Evolutionary conservation across 768 basidiomycete species (phyloP).

Genomic region (Naematelia aurantialba): DNA sequence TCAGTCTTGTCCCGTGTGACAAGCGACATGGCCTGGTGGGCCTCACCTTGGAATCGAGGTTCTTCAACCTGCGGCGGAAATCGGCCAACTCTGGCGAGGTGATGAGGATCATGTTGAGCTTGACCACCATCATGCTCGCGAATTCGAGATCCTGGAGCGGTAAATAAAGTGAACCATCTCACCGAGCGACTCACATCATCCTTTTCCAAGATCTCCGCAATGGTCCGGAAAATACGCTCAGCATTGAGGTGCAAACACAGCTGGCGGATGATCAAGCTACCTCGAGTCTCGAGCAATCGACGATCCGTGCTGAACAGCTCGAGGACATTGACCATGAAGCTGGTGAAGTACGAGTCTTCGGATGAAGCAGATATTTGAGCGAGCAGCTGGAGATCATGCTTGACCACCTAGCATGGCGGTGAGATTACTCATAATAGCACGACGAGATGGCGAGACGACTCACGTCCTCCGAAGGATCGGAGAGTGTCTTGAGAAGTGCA

Average conservation of each 20-base stretch:
- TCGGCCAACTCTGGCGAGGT: slow-evolving; percentile 95
- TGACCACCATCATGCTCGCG: slow-evolving; percentile 95
- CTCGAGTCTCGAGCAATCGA: slow-evolving; percentile 79
- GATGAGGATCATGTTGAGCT: slow-evolving; percentile 91
- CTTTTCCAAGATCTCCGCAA: slow-evolving; percentile 95
- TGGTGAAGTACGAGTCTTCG: slow-evolving; percentile 90
- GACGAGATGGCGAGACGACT: slow-evolving; percentile 16
- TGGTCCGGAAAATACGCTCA: slow-evolving; percentile 89
- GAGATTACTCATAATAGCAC: neutral
- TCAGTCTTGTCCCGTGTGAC: neutral
- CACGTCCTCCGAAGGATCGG: slow-evolving; percentile 93
- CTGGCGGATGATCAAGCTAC: slow-evolving; percentile 92
- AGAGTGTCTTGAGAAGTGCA: slow-evolving; percentile 87
- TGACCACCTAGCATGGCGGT: slow-evolving; percentile 67
- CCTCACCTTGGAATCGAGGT: slow-evolving; percentile 81
- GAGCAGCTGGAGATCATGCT: slow-evolving; percentile 88
- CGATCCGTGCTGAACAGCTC: slow-evolving; percentile 94
- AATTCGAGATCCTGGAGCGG: slow-evolving; percentile 82
- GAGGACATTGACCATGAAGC: slow-evolving; percentile 90
- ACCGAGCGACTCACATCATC: slow-evolving; percentile 68
- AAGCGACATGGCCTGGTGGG: neutral
- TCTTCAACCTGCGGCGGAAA: slow-evolving; percentile 87
- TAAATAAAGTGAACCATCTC: slow-evolving; percentile 1
- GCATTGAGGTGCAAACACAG: slow-evolving; percentile 90
- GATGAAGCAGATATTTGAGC: slow-evolving; percentile 96